A percentile compares a stretch with the other conserved stretches of the same genome.
Evolutionary conservation across 75 land plant species (phyloP).

Genomic region (Selaginella moellendorffii): DNA sequence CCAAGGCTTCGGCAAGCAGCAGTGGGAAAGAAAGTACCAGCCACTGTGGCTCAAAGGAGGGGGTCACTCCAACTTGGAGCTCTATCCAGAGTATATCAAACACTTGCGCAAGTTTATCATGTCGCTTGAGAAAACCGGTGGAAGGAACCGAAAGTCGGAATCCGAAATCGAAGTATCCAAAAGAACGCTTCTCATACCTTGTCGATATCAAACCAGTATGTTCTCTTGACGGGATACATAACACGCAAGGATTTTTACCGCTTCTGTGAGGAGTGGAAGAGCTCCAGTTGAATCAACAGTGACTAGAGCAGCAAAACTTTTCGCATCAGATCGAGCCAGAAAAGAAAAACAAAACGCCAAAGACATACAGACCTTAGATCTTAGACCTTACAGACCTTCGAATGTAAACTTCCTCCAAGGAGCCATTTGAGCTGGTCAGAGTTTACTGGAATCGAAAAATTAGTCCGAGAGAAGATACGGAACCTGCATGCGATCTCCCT

Average conservation of each 20-base stretch:
- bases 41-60: no score
- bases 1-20: no score
- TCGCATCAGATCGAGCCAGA: neutral
- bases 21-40: no score
- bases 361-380: constrained; percentile 80
- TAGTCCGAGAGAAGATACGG: no score
- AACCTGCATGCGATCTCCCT: constrained; percentile 16
- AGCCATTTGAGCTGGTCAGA: constrained; percentile 71
- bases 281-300: constrained; percentile 73
- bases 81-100: no score
- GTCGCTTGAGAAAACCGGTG: no score
- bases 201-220: constrained; percentile 60
- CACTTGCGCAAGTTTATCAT: no score
- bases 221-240: constrained; percentile 44
- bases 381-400: constrained; percentile 48
- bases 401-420: constrained; percentile 63
- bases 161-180: no score
- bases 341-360: neutral
- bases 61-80: no score
- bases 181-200: constrained; percentile 46
- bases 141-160: no score
- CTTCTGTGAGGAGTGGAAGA: constrained; percentile 66
- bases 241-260: constrained; percentile 81
- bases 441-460: constrained; percentile 37
- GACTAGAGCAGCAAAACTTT: constrained; percentile 29